A percentile compares a stretch with the other conserved stretches of the same genome.
phyloP scores from a whole-genome alignment of 2,329 filamentous ascomycete genomes.

The Colletotrichum sp. region DNA sequence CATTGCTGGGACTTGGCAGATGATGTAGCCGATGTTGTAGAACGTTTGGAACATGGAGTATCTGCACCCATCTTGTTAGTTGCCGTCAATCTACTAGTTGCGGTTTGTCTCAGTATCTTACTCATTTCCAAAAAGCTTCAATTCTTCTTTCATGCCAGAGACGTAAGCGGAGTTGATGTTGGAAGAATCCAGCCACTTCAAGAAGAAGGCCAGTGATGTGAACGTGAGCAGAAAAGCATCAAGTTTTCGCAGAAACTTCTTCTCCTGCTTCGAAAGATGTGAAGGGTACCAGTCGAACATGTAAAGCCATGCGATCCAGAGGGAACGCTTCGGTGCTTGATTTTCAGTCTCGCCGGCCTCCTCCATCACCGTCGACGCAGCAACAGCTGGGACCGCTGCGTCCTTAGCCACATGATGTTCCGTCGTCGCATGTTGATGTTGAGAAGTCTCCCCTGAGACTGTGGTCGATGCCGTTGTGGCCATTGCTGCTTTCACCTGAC shows the following conservation, averaged over 20 bases:
- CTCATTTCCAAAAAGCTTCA: slow-evolving; percentile 36
- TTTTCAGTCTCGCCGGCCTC: slow-evolving; percentile 38
- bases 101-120: background rate
- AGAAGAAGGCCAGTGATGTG: slow-evolving; percentile 13
- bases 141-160: slow-evolving; percentile 42
- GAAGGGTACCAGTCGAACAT: slow-evolving; percentile 31
- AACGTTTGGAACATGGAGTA: slow-evolving; percentile 19
- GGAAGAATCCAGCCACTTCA: slow-evolving; percentile 36
- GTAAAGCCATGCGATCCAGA: slow-evolving; percentile 25
- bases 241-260: slow-evolving; percentile 24
- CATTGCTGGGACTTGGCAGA: slow-evolving; percentile 21
- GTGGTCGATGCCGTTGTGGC: background rate
- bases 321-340: slow-evolving; percentile 10
- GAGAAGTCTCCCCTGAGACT: background rate
- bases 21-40: slow-evolving; percentile 22
- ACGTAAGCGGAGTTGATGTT: slow-evolving; percentile 43
- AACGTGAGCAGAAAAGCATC: slow-evolving; percentile 28
- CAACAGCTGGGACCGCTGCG: slow-evolving; percentile 20
- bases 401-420: slow-evolving; percentile 1
- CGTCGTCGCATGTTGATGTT: background rate
- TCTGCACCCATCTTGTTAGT: background rate
- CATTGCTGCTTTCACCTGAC: background rate
- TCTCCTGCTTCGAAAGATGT: slow-evolving; percentile 24
- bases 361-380: slow-evolving; percentile 56
- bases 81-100: background rate